Conservation (phyloP, 2,329 filamentous ascomycete species). For the Colletotrichum australisinense region DNA sequence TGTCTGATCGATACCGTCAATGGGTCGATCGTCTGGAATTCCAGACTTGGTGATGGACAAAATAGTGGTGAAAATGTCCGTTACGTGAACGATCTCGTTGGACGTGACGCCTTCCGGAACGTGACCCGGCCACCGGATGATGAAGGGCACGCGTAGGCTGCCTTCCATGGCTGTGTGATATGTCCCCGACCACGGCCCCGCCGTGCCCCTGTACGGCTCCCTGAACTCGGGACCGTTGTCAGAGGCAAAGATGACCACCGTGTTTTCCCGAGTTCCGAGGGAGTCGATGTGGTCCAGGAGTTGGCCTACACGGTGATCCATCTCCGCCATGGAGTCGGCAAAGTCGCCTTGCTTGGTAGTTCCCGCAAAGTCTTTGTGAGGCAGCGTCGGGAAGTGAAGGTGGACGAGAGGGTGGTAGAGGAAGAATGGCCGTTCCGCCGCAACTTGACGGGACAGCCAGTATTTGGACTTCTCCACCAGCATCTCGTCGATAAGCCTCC, state of each 20-base stretch:
- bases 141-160: slow-evolving; percentile 48
- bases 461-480: slow-evolving; percentile 45
- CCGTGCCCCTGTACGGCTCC: slow-evolving; percentile 45
- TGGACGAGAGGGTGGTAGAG: slow-evolving; percentile 48
- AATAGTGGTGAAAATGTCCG: slow-evolving; percentile 46
- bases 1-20: slow-evolving; percentile 45
- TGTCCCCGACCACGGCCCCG: slow-evolving; percentile 48
- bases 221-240: slow-evolving; percentile 50
- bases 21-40: slow-evolving; percentile 42
- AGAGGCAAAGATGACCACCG: slow-evolving; percentile 48
- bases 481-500: slow-evolving; percentile 46
- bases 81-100: slow-evolving; percentile 48
- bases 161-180: slow-evolving; percentile 51
- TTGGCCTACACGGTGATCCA: slow-evolving; percentile 46
- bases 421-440: slow-evolving; percentile 42
- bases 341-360: slow-evolving; percentile 45
- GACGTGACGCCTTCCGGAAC: slow-evolving; percentile 41
- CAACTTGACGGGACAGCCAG: slow-evolving; percentile 44
- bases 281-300: slow-evolving; percentile 45
- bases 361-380: slow-evolving; percentile 43
- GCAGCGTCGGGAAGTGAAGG: slow-evolving; percentile 47
- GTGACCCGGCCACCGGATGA: slow-evolving; percentile 46
- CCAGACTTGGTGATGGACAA: slow-evolving; percentile 39
- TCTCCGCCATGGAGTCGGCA: slow-evolving; percentile 47
- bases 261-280: slow-evolving; percentile 44